Conservation (phyloP, 305 asterid species). For the Plantago coronopus region DNA sequence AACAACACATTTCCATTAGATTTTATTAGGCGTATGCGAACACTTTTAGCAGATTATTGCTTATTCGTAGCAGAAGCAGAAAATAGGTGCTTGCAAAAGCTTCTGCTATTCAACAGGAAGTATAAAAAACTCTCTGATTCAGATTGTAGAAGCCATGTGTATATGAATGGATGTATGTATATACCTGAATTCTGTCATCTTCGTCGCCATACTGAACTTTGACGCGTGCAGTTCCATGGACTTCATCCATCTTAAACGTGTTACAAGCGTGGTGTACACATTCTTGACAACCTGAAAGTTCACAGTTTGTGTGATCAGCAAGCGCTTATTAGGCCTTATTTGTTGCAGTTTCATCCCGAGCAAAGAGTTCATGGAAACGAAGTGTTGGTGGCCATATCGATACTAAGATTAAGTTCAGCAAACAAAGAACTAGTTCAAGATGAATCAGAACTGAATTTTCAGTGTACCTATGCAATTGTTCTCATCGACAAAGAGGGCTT, state of each 20-base stretch:
- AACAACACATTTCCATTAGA: neutral
- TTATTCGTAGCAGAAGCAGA: neutral
- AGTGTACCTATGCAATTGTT: constrained; percentile 50
- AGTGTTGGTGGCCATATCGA: too few relatives aligned
- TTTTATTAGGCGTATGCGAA: neutral
- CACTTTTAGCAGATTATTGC: neutral
- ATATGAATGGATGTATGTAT: neutral
- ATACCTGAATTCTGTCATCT: constrained; percentile 39
- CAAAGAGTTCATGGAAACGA: neutral
- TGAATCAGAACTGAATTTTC: neutral
- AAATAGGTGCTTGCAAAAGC: neutral
- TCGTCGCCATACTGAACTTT: constrained; percentile 56
- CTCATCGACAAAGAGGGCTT: constrained; percentile 60
- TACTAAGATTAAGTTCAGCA: neutral
- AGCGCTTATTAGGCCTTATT: neutral
- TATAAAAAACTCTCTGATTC: neutral
- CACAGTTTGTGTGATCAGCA: neutral
- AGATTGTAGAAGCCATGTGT: neutral
- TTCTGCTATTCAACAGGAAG: neutral
- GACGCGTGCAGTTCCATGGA: constrained; percentile 49
- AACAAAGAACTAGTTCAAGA: neutral
- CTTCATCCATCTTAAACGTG: constrained; percentile 62
- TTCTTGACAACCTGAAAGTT: constrained; percentile 50
- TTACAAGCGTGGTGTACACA: constrained; percentile 51
- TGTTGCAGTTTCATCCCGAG: neutral